phyloP scores from a whole-genome alignment of 345 rosid genomes.

The Linum usitatissimum region DNA sequence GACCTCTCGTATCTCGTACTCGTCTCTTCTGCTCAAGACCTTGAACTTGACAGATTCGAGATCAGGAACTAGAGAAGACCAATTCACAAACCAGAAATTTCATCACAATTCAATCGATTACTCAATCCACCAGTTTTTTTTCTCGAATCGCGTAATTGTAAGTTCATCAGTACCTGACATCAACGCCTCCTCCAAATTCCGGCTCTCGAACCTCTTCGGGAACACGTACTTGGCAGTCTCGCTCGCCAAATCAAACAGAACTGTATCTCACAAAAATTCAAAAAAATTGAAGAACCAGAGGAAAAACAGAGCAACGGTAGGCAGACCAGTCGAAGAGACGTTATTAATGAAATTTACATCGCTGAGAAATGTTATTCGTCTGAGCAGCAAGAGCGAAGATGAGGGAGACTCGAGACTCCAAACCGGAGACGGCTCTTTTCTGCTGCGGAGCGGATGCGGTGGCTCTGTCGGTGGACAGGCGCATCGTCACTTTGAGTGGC shows the following conservation, averaged over 20 bases:
- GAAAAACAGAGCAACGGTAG: not conserved
- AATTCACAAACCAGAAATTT: not conserved
- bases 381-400: slow-evolving; percentile 77
- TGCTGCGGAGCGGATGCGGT: slow-evolving; percentile 19
- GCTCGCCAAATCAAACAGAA: slow-evolving; percentile 51
- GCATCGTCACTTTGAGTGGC: slow-evolving; percentile 18
- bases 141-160: too few species aligned
- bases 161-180: slow-evolving; percentile 48
- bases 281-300: slow-evolving; percentile 1
- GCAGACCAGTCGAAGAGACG: not conserved
- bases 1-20: slow-evolving; percentile 73
- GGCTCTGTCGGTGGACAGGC: slow-evolving; percentile 24
- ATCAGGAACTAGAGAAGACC: slow-evolving; percentile 51
- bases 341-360: slow-evolving; percentile 46
- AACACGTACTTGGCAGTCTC: slow-evolving; percentile 70
- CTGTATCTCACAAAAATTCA: slow-evolving; percentile 17
- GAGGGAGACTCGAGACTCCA: slow-evolving; percentile 70
- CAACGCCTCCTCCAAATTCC: slow-evolving; percentile 69
- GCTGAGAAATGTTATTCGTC: slow-evolving; percentile 53
- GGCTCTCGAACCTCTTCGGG: slow-evolving; percentile 60
- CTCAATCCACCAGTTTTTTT: too few species aligned
- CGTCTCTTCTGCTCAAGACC: slow-evolving; percentile 43
- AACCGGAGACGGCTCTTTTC: slow-evolving; percentile 40
- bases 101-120: too few species aligned
- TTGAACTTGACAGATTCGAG: slow-evolving; percentile 60